Conservation (phyloP, 352 stramenopile species). For the Pythium aquatile region DNA sequence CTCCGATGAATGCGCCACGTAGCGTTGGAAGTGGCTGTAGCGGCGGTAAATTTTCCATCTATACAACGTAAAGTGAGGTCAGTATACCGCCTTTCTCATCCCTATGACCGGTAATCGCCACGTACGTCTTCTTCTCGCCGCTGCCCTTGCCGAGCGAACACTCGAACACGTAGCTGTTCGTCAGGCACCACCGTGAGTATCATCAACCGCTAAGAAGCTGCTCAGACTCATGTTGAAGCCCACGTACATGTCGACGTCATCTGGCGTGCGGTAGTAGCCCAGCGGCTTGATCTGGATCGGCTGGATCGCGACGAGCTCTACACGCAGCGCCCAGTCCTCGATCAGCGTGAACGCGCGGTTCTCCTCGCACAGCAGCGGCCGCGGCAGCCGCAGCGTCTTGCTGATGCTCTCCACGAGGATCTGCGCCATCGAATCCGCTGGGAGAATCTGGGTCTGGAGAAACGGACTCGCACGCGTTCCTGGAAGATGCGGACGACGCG, state of each 20-base stretch:
- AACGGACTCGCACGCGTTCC: not conserved
- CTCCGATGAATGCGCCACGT: constrained; percentile 61
- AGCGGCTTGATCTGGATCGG: constrained; percentile 56
- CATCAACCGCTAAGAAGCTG: not conserved
- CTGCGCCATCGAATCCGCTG: constrained; percentile 28
- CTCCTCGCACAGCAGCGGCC: constrained; percentile 55
- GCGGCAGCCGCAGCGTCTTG: constrained; percentile 54
- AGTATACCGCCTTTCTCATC: no score
- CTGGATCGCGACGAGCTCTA: constrained; percentile 44
- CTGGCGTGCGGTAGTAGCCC: constrained; percentile 77
- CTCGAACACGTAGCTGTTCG: constrained; percentile 80
- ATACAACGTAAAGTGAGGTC: no score
- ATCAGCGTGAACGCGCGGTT: constrained; percentile 64
- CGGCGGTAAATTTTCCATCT: constrained; percentile 82
- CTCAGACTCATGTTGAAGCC: not conserved
- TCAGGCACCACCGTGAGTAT: not conserved
- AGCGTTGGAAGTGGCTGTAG: constrained; percentile 84
- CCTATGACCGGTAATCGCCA: not conserved
- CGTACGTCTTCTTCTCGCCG: constrained; percentile 43
- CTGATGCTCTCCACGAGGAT: constrained; percentile 52
- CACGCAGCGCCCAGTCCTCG: constrained; percentile 62
- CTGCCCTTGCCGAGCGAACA: constrained; percentile 41
- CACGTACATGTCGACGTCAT: constrained; percentile 80
- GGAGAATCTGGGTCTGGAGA: not conserved
- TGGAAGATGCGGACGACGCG: not conserved